phyloP scores from a whole-genome alignment of 768 basidiomycete species.

The Termitomyces sp. region DNA sequence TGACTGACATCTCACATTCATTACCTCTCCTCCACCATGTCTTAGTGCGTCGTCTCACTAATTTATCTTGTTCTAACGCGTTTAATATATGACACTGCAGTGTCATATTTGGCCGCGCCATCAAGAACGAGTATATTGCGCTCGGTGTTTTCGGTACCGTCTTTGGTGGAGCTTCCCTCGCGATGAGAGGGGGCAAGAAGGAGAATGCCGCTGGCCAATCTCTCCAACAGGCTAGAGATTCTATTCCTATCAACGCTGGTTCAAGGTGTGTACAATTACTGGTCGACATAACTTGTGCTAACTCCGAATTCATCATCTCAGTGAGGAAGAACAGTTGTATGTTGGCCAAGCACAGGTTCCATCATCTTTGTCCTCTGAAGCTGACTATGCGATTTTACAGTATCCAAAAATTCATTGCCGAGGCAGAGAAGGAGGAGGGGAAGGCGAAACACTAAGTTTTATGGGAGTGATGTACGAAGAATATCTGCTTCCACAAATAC shows the following conservation, averaged over 20 bases:
- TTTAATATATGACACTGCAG: slow-evolving; percentile 31
- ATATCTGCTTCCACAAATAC: slow-evolving; percentile 4
- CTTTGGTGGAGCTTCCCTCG: slow-evolving; percentile 50
- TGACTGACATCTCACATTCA: slow-evolving; percentile 6
- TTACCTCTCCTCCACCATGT: slow-evolving; percentile 13
- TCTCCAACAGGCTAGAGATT: slow-evolving; percentile 58
- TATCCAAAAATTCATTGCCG: slow-evolving; percentile 75
- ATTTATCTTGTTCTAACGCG: neutral
- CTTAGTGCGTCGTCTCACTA: slow-evolving; percentile 13
- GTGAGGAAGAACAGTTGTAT: slow-evolving; percentile 86
- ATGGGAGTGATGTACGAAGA: slow-evolving; percentile 5
- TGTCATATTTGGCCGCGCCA: slow-evolving; percentile 72
- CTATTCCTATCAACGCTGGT: slow-evolving; percentile 59
- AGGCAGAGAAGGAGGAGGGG: slow-evolving; percentile 73
- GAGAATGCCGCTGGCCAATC: slow-evolving; percentile 37
- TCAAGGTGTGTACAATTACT: slow-evolving; percentile 54
- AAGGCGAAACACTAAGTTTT: slow-evolving; percentile 46
- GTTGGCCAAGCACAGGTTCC: slow-evolving; percentile 21
- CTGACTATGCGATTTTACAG: slow-evolving; percentile 47
- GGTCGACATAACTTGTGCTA: neutral
- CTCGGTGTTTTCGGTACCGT: slow-evolving; percentile 60
- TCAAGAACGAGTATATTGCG: slow-evolving; percentile 80
- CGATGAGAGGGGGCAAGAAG: slow-evolving; percentile 56
- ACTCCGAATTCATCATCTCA: slow-evolving; percentile 26
- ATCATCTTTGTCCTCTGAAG: neutral